Base-by-base conservation (phyloP, 2,329 filamentous ascomycete species). In the Neofusicoccum sp. region DNA sequence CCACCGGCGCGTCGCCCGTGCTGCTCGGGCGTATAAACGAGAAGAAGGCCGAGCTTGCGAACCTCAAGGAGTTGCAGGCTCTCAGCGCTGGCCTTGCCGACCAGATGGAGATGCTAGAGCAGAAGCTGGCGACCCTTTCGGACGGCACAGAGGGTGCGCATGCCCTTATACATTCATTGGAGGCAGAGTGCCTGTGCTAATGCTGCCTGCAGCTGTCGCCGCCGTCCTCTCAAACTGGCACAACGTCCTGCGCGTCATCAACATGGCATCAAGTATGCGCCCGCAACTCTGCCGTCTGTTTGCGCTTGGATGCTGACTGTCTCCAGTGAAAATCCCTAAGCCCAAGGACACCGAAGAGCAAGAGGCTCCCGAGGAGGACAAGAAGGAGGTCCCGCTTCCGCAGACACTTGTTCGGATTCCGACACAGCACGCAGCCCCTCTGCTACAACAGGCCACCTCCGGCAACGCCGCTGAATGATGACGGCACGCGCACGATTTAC, bases 201-300 rank as follows among this genome's bases (percentile, higher is more conserved):
- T 6, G 4, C 1, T 14, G 20, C 26, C 24, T n/a, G 28, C 38
- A 56, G 90, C 89, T 63, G 91, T 96, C 69, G 90, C 91, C 40
- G 84, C 88, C n/a, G 90, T 96, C 24, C 80, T 96, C 71, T 85
- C 88, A 58, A 96, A 95, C 73, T 96, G 91, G 91, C 89, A 93
- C 74, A 93, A 91, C 68, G 90, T 96, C 65, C 81, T 96, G 63
- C 83, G 89, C 65, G 90, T 90, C 43, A 93, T 96, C 70, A 89
- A 89, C 70, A 93, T 95, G 89, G 91, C 91, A 63, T 93, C 89
- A 63, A 83, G 90, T 93, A 81, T 70, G 86, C 30, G 24, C 34
- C 16, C 59, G 9, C 40, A 40, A 36, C 33, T 44, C 14, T 11
- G 20, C 20, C 20, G 54, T 14, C 4, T 28, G 24, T 20, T 34